Base-by-base conservation (phyloP, 176 grass and related monocot species). In the Musa itinerans region DNA sequence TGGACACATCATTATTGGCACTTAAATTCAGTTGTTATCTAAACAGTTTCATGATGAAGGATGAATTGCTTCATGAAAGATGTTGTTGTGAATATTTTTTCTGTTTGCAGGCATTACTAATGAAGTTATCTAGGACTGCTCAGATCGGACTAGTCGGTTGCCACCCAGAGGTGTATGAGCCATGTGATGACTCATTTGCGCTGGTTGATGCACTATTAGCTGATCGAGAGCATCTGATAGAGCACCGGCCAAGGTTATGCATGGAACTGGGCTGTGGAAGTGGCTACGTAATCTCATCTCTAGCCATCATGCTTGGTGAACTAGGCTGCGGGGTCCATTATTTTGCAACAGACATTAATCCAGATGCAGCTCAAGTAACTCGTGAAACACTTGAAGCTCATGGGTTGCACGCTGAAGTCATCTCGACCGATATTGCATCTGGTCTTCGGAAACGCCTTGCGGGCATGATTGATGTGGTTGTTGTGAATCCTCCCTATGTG, bases 201-300 rank as follows among this genome's bases (percentile, higher is more conserved):
- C 82, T 98, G 26, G 95, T 98, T 66, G 95, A 98, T 91, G 90
- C 95, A 5, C 88, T 98, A 25, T 83, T 98, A 68, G 92, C 95
- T 49, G 95, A 98, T 70, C 85, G 84, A 59, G 69, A 80, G 63
- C 85, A 85, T 13, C 74, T 98, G 74, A 72, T 98, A 63, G 53
- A 78, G 2, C 82, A 91, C 48, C 74, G 81, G 20, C 95, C 95
- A 2, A 94, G 76, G 66, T 81, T 98, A 56, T 98, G 95, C 68
- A 74, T 98, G 50, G 95, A 98, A 68, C 68, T 98, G 1, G 95
- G 95, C 29, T 91, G 84, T 74, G 95, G 95, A 2, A 93, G 88
- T 72, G 95, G 95, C 15, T 98, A 94, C 80, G 84, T 94, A 75
- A 91, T 98, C 52, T 91, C 95, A 50, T 98, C 95, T 65, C 80